Evolutionary conservation across 2,329 filamentous ascomycete species (phyloP).

Genomic region (Penicillium sp.): DNA sequence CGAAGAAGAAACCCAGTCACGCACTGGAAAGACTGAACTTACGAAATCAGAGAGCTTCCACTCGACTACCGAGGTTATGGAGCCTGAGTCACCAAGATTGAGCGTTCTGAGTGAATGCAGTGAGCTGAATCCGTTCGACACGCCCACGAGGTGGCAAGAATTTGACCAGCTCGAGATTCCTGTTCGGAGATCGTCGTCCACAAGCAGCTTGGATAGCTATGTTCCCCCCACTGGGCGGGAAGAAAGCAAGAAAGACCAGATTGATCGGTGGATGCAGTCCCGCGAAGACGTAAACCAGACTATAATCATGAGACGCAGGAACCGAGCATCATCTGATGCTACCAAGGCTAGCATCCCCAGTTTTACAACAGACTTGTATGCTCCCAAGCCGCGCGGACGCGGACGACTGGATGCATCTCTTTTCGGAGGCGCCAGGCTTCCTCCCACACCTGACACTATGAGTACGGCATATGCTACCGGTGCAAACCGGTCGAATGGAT

Average conservation of each 20-base stretch:
- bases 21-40: conserved; percentile 26
- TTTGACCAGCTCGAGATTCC: conserved; percentile 31
- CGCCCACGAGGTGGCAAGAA: conserved; percentile 16
- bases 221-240: conserved; percentile 12
- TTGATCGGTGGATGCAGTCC: conserved; percentile 35
- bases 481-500: conserved; percentile 19
- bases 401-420: conserved; percentile 30
- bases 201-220: conserved; percentile 18
- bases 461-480: conserved; percentile 36
- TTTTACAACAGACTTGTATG: conserved; percentile 26
- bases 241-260: conserved; percentile 24
- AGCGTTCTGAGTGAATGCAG: conserved; percentile 47
- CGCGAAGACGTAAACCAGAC: conserved; percentile 17
- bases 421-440: conserved; percentile 36
- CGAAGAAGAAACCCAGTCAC: conserved; percentile 27
- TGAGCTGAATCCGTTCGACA: conserved; percentile 37
- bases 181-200: conserved; percentile 19
- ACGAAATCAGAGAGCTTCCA: conserved; percentile 38
- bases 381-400: conserved; percentile 24
- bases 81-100: conserved; percentile 41
- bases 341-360: conserved; percentile 21
- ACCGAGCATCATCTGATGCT: conserved; percentile 19
- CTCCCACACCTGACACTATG: conserved; percentile 46
- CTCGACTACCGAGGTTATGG: conserved; percentile 33
- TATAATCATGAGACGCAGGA: conserved; percentile 18